Conservation (phyloP, 345 rosid genomes). For the Erysimum cheiranthoides region DNA sequence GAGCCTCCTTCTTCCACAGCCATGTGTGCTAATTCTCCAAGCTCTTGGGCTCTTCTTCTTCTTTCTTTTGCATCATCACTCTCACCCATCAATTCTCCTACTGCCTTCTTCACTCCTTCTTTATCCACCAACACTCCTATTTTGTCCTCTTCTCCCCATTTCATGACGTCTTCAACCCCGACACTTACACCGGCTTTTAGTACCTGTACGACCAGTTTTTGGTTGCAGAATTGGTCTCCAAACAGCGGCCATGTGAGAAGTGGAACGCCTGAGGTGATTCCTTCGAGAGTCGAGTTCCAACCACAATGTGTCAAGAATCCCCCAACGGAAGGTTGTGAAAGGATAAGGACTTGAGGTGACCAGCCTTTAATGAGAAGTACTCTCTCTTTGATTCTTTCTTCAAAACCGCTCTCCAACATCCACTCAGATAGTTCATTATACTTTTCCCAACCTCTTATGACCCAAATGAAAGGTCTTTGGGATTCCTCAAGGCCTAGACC, state of each 20-base stretch:
- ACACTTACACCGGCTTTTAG: conserved; percentile 46
- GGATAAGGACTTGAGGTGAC: conserved; percentile 45
- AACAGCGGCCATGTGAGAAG: conserved; percentile 46
- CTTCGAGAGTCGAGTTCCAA: conserved; percentile 44
- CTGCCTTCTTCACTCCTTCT: conserved; percentile 37
- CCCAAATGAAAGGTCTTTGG: conserved; percentile 64
- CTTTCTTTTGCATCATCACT: conserved; percentile 45
- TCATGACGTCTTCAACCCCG: conserved; percentile 43
- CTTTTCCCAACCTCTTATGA: conserved; percentile 48
- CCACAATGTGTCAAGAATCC: conserved; percentile 49
- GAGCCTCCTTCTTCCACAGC: conserved; percentile 51
- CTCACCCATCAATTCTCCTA: conserved; percentile 44
- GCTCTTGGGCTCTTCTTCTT: conserved; percentile 44
- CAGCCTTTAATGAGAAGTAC: conserved; percentile 43
- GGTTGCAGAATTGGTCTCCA: conserved; percentile 44
- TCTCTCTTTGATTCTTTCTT: conserved; percentile 33
- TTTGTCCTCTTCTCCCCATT: conserved; percentile 48
- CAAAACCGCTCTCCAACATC: conserved; percentile 38
- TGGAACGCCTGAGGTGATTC: conserved; percentile 34
- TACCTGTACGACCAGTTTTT: conserved; percentile 49
- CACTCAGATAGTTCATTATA: conserved; percentile 42
- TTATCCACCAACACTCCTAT: conserved; percentile 36
- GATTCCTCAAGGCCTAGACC: conserved; percentile 59
- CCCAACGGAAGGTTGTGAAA: conserved; percentile 42
- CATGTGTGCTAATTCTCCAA: conserved; percentile 45